Evolutionary conservation across 805 yeast species (phyloP).

Genomic region (Monosporozyma aerobia): DNA sequence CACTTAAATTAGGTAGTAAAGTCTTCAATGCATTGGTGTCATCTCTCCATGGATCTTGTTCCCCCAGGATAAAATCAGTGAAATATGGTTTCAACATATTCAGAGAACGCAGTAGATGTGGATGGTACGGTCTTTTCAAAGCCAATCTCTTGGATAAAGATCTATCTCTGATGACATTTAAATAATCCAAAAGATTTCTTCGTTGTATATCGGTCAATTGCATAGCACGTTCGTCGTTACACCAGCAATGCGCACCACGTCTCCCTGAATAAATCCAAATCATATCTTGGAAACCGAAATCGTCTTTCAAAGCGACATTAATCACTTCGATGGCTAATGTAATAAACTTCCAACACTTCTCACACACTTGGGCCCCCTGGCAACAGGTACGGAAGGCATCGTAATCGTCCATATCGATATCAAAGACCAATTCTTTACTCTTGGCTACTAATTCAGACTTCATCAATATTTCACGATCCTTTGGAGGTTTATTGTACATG

Average conservation of each 20-base stretch:
- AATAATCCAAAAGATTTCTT: slow-evolving; percentile 71
- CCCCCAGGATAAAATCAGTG: slow-evolving; percentile 54
- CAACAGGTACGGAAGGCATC: slow-evolving; percentile 93
- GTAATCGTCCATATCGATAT: slow-evolving; percentile 96
- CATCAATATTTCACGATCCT: slow-evolving; percentile 66
- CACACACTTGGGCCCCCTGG: slow-evolving; percentile 72
- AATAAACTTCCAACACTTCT: slow-evolving; percentile 88
- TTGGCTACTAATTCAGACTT: slow-evolving; percentile 72
- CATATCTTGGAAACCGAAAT: slow-evolving; percentile 79
- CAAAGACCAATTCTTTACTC: slow-evolving; percentile 83
- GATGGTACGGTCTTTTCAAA: slow-evolving; percentile 78
- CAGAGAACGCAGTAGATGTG: slow-evolving; percentile 70
- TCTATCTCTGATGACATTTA: slow-evolving; percentile 61
- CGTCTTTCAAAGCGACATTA: slow-evolving; percentile 64
- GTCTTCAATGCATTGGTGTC: slow-evolving; percentile 47
- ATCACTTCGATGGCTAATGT: slow-evolving; percentile 73
- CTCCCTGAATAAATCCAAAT: slow-evolving; percentile 97
- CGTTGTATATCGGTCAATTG: slow-evolving; percentile 62
- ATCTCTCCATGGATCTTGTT: slow-evolving; percentile 80
- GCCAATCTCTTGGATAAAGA: slow-evolving; percentile 39
- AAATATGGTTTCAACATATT: slow-evolving; percentile 58
- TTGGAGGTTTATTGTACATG: slow-evolving; percentile 79
- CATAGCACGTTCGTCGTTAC: slow-evolving; percentile 80
- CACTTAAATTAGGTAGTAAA: slow-evolving; percentile 54
- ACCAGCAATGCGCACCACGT: slow-evolving; percentile 99